Percentiles rank a stretch among this genome's conserved stretches.
phyloP scores from a whole-genome alignment of 2,329 filamentous ascomycete genomes.

The Colletotrichum truncatum region DNA sequence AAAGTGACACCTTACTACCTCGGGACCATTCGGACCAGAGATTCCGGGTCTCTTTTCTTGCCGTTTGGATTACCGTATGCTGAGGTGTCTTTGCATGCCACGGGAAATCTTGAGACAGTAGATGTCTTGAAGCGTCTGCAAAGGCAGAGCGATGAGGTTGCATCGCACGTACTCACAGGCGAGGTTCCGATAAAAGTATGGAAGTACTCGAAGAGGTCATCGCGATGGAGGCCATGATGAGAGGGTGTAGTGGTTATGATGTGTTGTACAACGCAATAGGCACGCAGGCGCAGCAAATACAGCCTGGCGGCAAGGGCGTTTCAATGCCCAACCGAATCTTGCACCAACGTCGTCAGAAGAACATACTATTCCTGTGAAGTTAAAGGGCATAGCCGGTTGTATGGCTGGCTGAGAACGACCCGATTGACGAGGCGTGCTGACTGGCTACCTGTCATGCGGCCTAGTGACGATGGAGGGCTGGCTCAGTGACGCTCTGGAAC shows the following conservation, averaged over 20 bases:
- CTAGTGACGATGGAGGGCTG: slow-evolving; percentile 26
- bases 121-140: neutral
- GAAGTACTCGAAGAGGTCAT: neutral
- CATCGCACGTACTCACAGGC: neutral
- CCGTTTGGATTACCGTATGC: neutral
- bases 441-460: slow-evolving; percentile 30
- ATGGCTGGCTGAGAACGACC: slow-evolving; percentile 23
- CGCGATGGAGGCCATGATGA: slow-evolving; percentile 1
- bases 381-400: slow-evolving; percentile 17
- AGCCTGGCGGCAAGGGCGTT: slow-evolving; percentile 54
- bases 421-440: slow-evolving; percentile 30
- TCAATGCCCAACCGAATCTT: slow-evolving; percentile 59
- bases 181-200: neutral
- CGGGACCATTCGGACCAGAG: neutral
- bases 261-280: slow-evolving; percentile 55
- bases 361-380: slow-evolving; percentile 34
- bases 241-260: slow-evolving; percentile 34
- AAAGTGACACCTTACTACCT: neutral
- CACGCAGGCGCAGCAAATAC: slow-evolving; percentile 39
- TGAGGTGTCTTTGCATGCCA: slow-evolving; percentile 5
- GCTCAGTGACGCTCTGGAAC: neutral
- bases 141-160: neutral
- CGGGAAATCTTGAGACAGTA: neutral
- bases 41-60: neutral
- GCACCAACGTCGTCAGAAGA: slow-evolving; percentile 45